These are phyloP conservation scores for Gaeumannomyces sp. DNA, from an alignment of 2,329 filamentous ascomycete genomes.

Conservation along the genomic window DNA sequence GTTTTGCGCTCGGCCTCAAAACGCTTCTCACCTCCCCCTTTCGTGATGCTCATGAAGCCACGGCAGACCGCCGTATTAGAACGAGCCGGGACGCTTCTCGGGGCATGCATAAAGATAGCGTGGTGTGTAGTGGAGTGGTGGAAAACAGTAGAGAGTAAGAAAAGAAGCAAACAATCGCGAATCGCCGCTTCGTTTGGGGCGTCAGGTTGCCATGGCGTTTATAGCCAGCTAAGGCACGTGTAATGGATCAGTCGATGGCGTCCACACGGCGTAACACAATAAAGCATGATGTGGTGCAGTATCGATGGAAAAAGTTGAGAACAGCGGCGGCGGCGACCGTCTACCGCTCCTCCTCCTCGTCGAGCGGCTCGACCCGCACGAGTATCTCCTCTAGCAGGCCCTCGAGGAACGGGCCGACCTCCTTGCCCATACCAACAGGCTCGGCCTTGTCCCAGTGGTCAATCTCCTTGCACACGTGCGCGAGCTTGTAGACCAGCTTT, in stretches of 20 bases:
- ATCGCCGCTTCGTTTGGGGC: neutral
- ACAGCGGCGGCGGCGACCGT: neutral
- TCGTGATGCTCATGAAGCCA: no score
- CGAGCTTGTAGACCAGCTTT: constrained; percentile 74
- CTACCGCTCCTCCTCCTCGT: constrained; percentile 52
- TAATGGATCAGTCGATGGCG: neutral
- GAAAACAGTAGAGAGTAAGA: neutral
- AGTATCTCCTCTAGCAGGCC: constrained; percentile 90
- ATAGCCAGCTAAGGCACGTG: neutral
- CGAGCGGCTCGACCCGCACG: constrained; percentile 81
- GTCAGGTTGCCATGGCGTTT: neutral
- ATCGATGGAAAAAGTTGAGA: neutral
- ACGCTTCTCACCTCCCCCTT: neutral
- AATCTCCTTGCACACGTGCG: constrained; percentile 79
- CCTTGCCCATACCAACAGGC: constrained; percentile 89
- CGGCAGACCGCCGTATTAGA: neutral
- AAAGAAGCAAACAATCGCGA: neutral
- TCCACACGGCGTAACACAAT: neutral
- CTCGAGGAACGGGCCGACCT: constrained; percentile 83
- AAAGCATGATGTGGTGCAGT: neutral
- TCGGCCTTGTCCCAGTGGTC: constrained; percentile 81
- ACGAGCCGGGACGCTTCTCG: neutral
- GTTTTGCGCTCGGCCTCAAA: neutral
- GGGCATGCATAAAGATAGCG: no score
- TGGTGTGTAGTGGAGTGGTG: neutral